Evolutionary conservation across 2,329 filamentous ascomycete species (phyloP).

Genomic region (Rutstroemia sp.): DNA sequence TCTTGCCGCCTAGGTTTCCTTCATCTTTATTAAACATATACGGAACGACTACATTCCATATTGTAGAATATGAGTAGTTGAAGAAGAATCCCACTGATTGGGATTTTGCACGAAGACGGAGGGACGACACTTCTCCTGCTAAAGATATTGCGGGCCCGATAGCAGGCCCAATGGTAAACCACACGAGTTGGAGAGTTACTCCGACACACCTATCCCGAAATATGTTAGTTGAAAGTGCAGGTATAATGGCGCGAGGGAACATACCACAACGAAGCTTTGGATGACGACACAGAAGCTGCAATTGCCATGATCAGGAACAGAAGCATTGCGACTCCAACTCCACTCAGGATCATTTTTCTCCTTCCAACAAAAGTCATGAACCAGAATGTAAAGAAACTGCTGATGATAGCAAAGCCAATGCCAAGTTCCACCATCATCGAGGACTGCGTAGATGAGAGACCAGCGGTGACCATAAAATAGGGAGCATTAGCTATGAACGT

Average conservation of each 20-base stretch:
- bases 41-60: not conserved
- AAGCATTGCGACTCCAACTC: not conserved
- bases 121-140: not conserved
- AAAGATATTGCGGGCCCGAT: not conserved
- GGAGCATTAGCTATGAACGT: conserved; percentile 1
- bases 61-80: not conserved
- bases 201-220: not conserved
- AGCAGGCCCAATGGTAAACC: not conserved
- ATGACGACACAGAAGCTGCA: not conserved
- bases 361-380: conserved; percentile 1
- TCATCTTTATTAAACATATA: conserved; percentile 1
- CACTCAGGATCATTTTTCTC: not conserved
- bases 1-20: not conserved
- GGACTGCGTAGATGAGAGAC: not conserved
- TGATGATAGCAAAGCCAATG: not conserved
- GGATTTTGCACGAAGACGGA: not conserved
- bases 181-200: not conserved
- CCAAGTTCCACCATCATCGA: conserved; percentile 2
- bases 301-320: not conserved
- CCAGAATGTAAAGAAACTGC: not conserved
- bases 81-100: not conserved
- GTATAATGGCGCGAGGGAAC: not conserved
- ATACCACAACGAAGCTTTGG: not conserved
- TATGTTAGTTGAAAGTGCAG: not conserved
- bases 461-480: not conserved